Percentiles rank a stretch among this genome's conserved stretches.
These are phyloP conservation scores for Populus nigra DNA, from an alignment of 345 rosid species.

Conservation along the genomic window DNA sequence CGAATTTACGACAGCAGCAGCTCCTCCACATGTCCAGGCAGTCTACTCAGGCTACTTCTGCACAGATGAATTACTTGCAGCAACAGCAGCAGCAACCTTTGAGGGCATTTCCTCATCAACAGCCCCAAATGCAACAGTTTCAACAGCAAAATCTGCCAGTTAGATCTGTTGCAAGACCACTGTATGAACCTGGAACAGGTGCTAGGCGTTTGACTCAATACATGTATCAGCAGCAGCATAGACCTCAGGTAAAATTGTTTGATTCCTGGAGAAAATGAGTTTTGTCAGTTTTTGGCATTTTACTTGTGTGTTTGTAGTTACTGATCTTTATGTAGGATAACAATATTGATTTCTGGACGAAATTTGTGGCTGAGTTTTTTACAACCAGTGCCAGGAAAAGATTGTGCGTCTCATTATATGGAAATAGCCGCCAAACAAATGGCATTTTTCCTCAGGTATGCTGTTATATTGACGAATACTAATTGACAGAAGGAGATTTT, in stretches of 20 bases:
- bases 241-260: slow-evolving; percentile 69
- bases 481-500: neutral
- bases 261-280: slow-evolving; percentile 7
- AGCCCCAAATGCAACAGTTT: slow-evolving; percentile 74
- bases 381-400: slow-evolving; percentile 92
- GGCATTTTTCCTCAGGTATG: slow-evolving; percentile 97
- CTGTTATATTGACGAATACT: slow-evolving; percentile 8
- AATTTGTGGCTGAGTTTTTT: slow-evolving; percentile 83
- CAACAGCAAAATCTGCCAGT: slow-evolving; percentile 73
- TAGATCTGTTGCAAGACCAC: slow-evolving; percentile 66
- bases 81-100: slow-evolving; percentile 81
- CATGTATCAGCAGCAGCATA: slow-evolving; percentile 88
- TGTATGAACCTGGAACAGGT: slow-evolving; percentile 92
- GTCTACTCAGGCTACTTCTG: slow-evolving; percentile 65
- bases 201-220: slow-evolving; percentile 88
- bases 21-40: slow-evolving; percentile 78
- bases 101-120: slow-evolving; percentile 82
- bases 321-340: slow-evolving; percentile 65
- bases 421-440: slow-evolving; percentile 91
- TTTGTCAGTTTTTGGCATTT: slow-evolving; percentile 11
- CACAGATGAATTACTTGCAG: slow-evolving; percentile 63
- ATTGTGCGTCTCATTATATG: slow-evolving; percentile 98
- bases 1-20: slow-evolving; percentile 48
- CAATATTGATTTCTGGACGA: slow-evolving; percentile 96
- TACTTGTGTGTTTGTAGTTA: slow-evolving; percentile 17